Conservation (phyloP, 1,139 yeast genomes). For the Saccharomycopsis hybrid region DNA sequence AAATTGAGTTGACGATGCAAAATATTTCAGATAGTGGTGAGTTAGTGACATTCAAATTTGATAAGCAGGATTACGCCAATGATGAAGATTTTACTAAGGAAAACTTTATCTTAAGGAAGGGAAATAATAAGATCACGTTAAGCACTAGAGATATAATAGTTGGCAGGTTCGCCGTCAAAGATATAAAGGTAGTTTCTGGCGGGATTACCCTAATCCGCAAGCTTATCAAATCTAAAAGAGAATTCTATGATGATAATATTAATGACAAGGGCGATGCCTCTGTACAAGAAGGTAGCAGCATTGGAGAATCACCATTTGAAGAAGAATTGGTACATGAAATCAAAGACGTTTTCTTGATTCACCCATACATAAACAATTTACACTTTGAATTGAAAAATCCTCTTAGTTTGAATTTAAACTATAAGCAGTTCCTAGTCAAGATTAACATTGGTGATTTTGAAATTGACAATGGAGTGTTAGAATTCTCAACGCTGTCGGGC, state of each 20-base stretch:
- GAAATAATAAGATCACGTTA: constrained; percentile 13
- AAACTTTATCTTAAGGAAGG: constrained; percentile 11
- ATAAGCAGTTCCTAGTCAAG: constrained; percentile 25
- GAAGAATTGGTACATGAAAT: constrained; percentile 6
- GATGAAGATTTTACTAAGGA: not conserved
- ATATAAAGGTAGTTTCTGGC: constrained; percentile 10
- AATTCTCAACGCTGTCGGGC: constrained; percentile 18
- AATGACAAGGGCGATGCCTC: no score
- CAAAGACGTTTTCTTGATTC: constrained; percentile 15
- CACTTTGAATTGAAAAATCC: constrained; percentile 23
- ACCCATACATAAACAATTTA: constrained; percentile 21
- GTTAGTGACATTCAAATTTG: constrained; percentile 20
- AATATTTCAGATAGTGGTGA: constrained; percentile 21
- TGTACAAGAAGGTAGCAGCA: constrained; percentile 1
- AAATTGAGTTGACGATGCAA: constrained; percentile 15
- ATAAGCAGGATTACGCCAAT: not conserved
- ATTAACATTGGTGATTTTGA: constrained; percentile 20
- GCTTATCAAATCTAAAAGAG: constrained; percentile 3
- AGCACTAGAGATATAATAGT: constrained; percentile 16
- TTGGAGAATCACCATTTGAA: not conserved
- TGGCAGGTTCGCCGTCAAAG: constrained; percentile 14
- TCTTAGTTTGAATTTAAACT: constrained; percentile 22
- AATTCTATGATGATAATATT: not conserved
- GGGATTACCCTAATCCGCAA: constrained; percentile 10
- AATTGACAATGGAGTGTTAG: constrained; percentile 17